Evolutionary conservation across 1,284 basidiomycete species (phyloP), one percentile per base, ranked within the genome.

Genomic region (Cystobasidium sp.): DNA sequence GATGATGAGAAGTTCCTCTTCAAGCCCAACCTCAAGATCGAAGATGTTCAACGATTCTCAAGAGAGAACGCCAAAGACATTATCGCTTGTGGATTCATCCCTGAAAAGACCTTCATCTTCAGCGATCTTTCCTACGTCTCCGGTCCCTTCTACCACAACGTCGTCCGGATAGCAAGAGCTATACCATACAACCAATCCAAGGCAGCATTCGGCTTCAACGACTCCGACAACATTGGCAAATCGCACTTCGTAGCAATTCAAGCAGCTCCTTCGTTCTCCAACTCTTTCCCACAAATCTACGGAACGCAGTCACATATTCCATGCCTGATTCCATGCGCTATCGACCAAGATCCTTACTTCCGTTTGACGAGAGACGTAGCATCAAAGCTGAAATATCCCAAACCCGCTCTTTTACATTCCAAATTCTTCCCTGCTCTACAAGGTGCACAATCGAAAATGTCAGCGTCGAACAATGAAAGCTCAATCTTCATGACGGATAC

Each of bases 1-100:
- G 97, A 99, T 81, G 97, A 99, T 83, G 97, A 99, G 83, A 99
- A 99, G 84, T 99, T 99, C 85, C 84, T 99, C 70, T 97, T 99
- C 87, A 97, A 98, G 83, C 91, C 94, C 68, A 89, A 94, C 77
- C 88, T 97, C 76, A 94, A 93, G 81, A 86, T 93, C 56, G 93
- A 97, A 78, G 91, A 99, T 82, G 93, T 92, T 63, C 88, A 90
- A 80, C 86, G 87, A 52, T 98, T 94, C 82, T 89, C 93, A 9
- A 88, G 88, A 78, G 88, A 89, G 79, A 99, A 99, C 81, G 91
- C 95, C 41, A 88, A 88, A 76, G 97, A 99, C 81, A 97, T 99
- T 81, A 97, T 99, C 79, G 94, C 96, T 0, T 92, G 94, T 78
- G 96, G 96, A 1, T 94, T 98, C 85, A 88, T 95, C 77, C 86